Evolutionary conservation across 148 eudicot species (phyloP).

Genomic region (Rhododendron molle): DNA sequence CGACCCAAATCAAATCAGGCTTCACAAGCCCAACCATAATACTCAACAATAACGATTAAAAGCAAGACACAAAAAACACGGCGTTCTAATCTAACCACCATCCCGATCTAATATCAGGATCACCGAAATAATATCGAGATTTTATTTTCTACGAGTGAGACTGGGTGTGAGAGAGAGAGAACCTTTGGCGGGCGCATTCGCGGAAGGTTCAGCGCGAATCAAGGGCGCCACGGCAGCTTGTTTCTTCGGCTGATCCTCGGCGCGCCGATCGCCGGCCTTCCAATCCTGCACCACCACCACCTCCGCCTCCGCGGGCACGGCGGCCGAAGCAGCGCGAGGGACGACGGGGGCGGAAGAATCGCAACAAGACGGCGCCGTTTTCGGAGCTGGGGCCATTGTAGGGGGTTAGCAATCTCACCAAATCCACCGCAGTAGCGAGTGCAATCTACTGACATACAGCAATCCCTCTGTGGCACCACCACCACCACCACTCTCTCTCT

Average conservation of each 20-base stretch:
- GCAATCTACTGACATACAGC: conserved; percentile 71
- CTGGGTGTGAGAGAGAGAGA: background rate
- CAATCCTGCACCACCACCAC: conserved; percentile 25
- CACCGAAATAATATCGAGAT: background rate
- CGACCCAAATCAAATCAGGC: too few relatives aligned
- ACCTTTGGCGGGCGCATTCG: conserved; percentile 45
- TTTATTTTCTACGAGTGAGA: background rate
- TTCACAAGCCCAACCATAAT: background rate
- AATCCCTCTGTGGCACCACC: conserved; percentile 10
- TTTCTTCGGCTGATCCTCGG: conserved; percentile 20
- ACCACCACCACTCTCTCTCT: conserved; percentile 14
- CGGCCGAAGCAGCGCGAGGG: conserved; percentile 17
- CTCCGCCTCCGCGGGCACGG: conserved; percentile 17
- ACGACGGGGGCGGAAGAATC: conserved; percentile 14
- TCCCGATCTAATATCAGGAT: conserved; percentile 13
- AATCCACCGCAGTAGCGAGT: conserved; percentile 43
- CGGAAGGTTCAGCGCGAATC: conserved; percentile 36
- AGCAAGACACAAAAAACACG: background rate
- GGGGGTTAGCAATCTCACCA: conserved; percentile 54
- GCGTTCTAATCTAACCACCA: background rate
- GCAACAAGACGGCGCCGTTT: conserved; percentile 46
- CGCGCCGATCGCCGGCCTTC: conserved; percentile 6
- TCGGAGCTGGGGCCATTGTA: conserved; percentile 72
- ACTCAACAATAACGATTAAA: background rate
- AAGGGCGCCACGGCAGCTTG: conserved; percentile 24